These are phyloP conservation scores for Arthrobotrys entomopaga DNA, from an alignment of 2,329 filamentous ascomycete species.

Conservation along the genomic window DNA sequence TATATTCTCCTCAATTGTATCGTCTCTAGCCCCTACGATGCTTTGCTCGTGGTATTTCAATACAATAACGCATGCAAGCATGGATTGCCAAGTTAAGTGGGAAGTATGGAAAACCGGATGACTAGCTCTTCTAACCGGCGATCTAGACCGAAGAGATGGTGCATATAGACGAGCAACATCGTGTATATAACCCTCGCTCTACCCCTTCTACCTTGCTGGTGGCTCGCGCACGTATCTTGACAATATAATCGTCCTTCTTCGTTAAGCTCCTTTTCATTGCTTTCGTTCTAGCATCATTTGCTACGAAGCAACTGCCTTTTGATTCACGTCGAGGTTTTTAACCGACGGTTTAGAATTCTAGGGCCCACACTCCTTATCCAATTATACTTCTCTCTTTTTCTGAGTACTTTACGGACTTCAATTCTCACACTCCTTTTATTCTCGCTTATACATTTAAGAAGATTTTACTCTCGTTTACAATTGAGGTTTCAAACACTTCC, in stretches of 20 bases:
- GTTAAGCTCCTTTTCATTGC: conserved; percentile 16
- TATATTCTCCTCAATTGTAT: too few species aligned
- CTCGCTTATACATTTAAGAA: background rate
- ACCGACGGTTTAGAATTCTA: too few species aligned
- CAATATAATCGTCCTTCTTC: conserved; percentile 25
- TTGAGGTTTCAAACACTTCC: too few species aligned
- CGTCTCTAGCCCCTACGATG: too few species aligned
- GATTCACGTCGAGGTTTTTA: background rate
- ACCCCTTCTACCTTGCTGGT: conserved; percentile 10
- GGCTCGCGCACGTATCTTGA: conserved; percentile 24
- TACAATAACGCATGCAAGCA: too few species aligned
- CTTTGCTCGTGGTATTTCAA: too few species aligned
- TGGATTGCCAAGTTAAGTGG: background rate
- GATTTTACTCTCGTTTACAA: background rate
- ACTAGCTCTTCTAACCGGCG: background rate
- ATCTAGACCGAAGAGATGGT: conserved; percentile 32
- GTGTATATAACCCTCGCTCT: conserved; percentile 38
- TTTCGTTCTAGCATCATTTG: background rate
- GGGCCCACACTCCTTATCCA: too few species aligned
- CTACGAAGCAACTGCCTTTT: background rate
- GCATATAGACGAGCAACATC: background rate
- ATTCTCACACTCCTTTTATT: conserved; percentile 15
- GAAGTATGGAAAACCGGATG: background rate
- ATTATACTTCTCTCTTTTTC: background rate
- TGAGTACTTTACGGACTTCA: background rate